Percentiles rank a stretch among this genome's conserved stretches.
These are phyloP conservation scores for Phytophthora cactorum DNA, from an alignment of 352 stramenopile genomes.

Conservation along the genomic window DNA sequence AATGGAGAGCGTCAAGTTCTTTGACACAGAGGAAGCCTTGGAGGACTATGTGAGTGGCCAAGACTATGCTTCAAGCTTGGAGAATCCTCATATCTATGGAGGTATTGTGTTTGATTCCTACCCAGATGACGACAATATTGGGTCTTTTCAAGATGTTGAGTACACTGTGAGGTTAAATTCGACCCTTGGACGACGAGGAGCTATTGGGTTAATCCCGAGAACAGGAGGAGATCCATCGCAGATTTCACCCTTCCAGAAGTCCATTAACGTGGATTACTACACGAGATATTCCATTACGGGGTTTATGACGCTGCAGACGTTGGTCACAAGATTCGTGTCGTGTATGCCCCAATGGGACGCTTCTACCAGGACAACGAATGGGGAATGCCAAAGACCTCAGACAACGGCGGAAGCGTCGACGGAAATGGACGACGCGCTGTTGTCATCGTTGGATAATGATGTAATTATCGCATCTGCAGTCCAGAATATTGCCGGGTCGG, in stretches of 20 bases:
- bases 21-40: constrained; percentile 46
- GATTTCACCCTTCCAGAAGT: constrained; percentile 27
- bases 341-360: constrained; percentile 35
- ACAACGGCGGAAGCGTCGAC: constrained; percentile 30
- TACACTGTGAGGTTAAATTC: constrained; percentile 62
- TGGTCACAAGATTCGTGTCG: constrained; percentile 28
- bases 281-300: constrained; percentile 25
- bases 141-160: constrained; percentile 45
- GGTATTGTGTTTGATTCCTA: constrained; percentile 68
- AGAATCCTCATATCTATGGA: constrained; percentile 64
- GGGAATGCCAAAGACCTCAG: constrained; percentile 23
- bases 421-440: constrained; percentile 40
- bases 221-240: constrained; percentile 15
- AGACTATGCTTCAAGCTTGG: constrained; percentile 51
- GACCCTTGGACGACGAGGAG: constrained; percentile 28
- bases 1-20: constrained; percentile 68
- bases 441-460: constrained; percentile 52
- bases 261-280: constrained; percentile 27
- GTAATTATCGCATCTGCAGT: constrained; percentile 42
- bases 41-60: constrained; percentile 58
- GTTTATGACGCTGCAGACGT: constrained; percentile 37
- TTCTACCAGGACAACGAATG: constrained; percentile 22
- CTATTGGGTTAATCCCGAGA: constrained; percentile 3
- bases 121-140: constrained; percentile 40
- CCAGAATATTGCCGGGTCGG: constrained; percentile 25